Evolutionary conservation across 2,329 filamentous ascomycete species (phyloP), one percentile per base, ranked within the genome.

Genomic region (Cercospora citrullina): DNA sequence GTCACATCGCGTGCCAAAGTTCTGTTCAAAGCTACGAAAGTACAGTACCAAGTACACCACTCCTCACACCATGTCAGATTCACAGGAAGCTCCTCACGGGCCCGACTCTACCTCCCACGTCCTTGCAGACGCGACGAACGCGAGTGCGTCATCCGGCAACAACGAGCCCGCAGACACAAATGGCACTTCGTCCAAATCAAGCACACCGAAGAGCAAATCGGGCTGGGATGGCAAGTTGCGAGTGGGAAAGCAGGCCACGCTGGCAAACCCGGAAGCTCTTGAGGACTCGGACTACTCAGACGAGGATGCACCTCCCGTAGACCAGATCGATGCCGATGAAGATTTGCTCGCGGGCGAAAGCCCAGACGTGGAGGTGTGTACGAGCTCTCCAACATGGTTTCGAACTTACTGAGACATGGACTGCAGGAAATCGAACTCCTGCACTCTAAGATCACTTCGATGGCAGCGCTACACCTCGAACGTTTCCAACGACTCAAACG

Each of bases 211-310:
- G 36, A 71, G 65, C 59, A 73, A 72, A 61, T 74, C 75, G 8
- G 92, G 92, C 69, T 94, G 92, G 92, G 92, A 94, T 79, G 92
- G 92, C 71, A 94, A 94, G 81, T 84, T 94, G 68, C 86, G 92
- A 45, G 81, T 97, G 61, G 89, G 91, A 69, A 89, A 89, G 75
- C 90, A 87, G 76, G 85, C 89, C 2, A 83, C 87, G 33, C 82
- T 96, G 58, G 84, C 86, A 26, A 96, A 96, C 75, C 91, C 92
- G 2, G 92, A 95, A 76, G 92, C 91, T 9, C 80, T 96, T 62
- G 91, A 91, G 53, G 93, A 97, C 75, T 88, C 91, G 0, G 93
- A 97, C 66, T 93, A 94, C 77, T 95, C 92, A 16, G 93, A 92
- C 72, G 87, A 87, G 21, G 85, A 87, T 71, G 85, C 84, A 21